Evolutionary conservation across 345 rosid genomes (phyloP).

Genomic region (Trapa bicornis): DNA sequence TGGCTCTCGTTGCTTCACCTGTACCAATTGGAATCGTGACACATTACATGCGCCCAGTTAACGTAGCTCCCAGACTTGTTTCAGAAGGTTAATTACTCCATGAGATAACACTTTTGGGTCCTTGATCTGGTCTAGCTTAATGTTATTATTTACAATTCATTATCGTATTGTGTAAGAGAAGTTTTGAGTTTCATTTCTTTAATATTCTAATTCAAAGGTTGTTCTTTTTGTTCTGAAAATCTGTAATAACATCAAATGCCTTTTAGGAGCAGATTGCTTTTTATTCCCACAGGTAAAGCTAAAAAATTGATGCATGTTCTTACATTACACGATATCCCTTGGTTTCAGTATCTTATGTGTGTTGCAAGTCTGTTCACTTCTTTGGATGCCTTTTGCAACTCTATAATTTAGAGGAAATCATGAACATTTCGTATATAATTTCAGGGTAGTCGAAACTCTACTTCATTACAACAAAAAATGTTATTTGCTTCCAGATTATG

Average conservation of each 20-base stretch:
- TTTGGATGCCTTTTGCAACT: no score
- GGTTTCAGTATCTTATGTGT: no score
- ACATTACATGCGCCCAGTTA: conserved; percentile 84
- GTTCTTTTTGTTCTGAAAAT: not conserved
- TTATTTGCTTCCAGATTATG: conserved; percentile 33
- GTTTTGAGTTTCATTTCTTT: not conserved
- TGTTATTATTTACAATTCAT: not conserved
- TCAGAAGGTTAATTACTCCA: conserved; percentile 44
- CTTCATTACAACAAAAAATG: not conserved
- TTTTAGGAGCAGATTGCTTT: no score
- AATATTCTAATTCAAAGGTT: not conserved
- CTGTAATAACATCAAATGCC: no score
- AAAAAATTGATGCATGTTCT: no score
- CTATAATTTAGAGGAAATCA: no score
- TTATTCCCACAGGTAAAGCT: no score
- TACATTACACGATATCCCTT: no score
- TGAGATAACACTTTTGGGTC: not conserved
- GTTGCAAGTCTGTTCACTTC: no score
- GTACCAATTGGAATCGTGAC: conserved; percentile 59
- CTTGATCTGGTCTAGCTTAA: not conserved
- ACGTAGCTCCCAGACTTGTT: conserved; percentile 74
- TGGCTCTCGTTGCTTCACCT: conserved; percentile 77
- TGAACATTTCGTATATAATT: no score
- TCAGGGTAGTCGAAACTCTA: no score
- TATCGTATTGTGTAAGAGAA: not conserved